Evolutionary conservation across 2,329 filamentous ascomycete genomes (phyloP).

Genomic region (Hirsutella minnesotensis): DNA sequence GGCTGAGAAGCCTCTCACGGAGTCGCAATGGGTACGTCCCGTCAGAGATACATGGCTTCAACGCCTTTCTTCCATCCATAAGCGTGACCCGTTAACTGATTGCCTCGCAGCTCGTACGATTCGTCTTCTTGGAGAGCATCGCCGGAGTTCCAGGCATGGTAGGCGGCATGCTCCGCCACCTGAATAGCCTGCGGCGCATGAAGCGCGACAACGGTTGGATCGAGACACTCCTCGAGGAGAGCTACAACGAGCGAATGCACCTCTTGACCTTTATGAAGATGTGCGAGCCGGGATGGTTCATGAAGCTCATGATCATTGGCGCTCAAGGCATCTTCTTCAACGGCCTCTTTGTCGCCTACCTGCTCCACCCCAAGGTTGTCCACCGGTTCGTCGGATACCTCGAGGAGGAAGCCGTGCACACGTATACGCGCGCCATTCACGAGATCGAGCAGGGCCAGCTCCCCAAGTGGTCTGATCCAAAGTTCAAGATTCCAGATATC

Average conservation of each 20-base stretch:
- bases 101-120: constrained; percentile 50
- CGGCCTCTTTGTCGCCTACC: constrained; percentile 77
- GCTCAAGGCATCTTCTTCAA: constrained; percentile 98
- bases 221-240: constrained; percentile 80
- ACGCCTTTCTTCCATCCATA: neutral
- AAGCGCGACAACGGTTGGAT: constrained; percentile 96
- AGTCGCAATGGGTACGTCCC: constrained; percentile 62
- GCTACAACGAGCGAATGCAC: constrained; percentile 90
- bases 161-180: constrained; percentile 82
- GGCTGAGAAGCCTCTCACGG: constrained; percentile 54
- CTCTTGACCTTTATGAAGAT: constrained; percentile 88
- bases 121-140: constrained; percentile 89
- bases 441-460: constrained; percentile 79
- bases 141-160: constrained; percentile 97
- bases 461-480: constrained; percentile 62
- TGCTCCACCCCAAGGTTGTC: constrained; percentile 74
- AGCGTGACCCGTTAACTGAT: neutral
- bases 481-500: constrained; percentile 73
- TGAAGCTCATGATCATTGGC: constrained; percentile 82
- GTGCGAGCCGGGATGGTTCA: constrained; percentile 63
- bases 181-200: constrained; percentile 72
- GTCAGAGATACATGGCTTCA: neutral
- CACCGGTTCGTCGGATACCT: constrained; percentile 96
- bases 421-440: constrained; percentile 79
- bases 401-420: constrained; percentile 93